Percentiles rank a stretch among this genome's conserved stretches.
Evolutionary conservation across 345 rosid genomes (phyloP).

Genomic region (Nephelium lappaceum): DNA sequence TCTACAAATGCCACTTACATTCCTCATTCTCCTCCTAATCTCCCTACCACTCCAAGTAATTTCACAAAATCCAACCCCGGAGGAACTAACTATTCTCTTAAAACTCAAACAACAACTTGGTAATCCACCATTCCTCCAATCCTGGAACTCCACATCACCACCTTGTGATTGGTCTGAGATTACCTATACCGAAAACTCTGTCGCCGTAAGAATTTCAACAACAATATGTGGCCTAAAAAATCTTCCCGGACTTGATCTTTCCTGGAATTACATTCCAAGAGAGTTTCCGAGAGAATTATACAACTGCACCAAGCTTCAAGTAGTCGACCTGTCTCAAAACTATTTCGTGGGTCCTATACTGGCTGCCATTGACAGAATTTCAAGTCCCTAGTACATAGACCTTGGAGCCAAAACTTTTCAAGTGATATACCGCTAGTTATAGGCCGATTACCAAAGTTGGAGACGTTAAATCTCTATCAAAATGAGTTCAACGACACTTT

Average conservation of each 20-base stretch:
- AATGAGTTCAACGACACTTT: no score
- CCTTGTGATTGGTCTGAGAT: slow-evolving; percentile 71
- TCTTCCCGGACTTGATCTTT: slow-evolving; percentile 45
- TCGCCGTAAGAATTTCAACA: slow-evolving; percentile 51
- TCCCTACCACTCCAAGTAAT: slow-evolving; percentile 41
- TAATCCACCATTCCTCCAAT: slow-evolving; percentile 57
- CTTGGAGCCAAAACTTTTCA: no score
- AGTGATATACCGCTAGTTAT: no score
- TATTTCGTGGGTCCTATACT: slow-evolving; percentile 68
- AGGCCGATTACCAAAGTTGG: no score
- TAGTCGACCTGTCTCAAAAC: slow-evolving; percentile 67
- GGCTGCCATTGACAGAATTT: slow-evolving; percentile 49
- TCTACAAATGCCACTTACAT: no score
- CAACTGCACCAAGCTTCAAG: slow-evolving; percentile 58
- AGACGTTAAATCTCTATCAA: no score
- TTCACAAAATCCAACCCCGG: slow-evolving; percentile 39
- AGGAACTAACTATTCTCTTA: slow-evolving; percentile 57
- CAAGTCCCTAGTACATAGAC: no score
- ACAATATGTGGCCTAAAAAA: slow-evolving; percentile 65
- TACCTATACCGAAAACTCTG: slow-evolving; percentile 43
- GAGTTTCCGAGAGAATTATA: slow-evolving; percentile 61
- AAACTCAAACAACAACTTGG: slow-evolving; percentile 54
- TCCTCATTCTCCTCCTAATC: slow-evolving; percentile 38
- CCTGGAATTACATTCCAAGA: no score
- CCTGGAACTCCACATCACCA: slow-evolving; percentile 47